A percentile compares a stretch with the other conserved stretches of the same genome.
Evolutionary conservation across 2,329 filamentous ascomycete genomes (phyloP).

Genomic region (Colletotrichum neosansevieriae): DNA sequence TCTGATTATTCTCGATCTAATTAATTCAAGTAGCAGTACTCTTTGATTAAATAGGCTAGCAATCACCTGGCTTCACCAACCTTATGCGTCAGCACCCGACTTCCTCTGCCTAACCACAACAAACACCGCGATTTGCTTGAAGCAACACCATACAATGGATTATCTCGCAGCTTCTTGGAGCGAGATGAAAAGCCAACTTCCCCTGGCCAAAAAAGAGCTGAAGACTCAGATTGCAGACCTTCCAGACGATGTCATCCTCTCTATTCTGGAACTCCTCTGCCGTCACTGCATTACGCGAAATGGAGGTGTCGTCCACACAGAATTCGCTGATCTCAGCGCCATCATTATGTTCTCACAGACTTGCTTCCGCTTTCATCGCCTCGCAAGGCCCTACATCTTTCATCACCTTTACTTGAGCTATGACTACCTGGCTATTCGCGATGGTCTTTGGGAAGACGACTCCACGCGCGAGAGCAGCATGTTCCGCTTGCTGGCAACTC

Average conservation of each 20-base stretch:
- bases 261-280: background rate
- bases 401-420: background rate
- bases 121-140: no score
- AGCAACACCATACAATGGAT: no score
- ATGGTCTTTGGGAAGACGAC: accelerated
- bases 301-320: background rate
- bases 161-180: background rate
- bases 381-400: conserved; percentile 1
- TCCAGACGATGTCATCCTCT: background rate
- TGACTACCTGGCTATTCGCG: background rate
- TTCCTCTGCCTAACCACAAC: no score
- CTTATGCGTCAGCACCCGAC: no score
- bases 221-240: background rate
- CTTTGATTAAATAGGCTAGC: no score
- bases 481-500: background rate
- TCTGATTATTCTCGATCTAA: no score
- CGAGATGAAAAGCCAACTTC: background rate
- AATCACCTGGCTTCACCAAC: no score
- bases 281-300: background rate
- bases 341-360: background rate
- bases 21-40: no score
- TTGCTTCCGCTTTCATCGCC: background rate
- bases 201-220: no score
- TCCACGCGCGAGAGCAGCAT: background rate
- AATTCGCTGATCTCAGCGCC: background rate